Evolutionary conservation across 2,329 filamentous ascomycete genomes (phyloP).

Genomic region (Fusarium avenaceum): DNA sequence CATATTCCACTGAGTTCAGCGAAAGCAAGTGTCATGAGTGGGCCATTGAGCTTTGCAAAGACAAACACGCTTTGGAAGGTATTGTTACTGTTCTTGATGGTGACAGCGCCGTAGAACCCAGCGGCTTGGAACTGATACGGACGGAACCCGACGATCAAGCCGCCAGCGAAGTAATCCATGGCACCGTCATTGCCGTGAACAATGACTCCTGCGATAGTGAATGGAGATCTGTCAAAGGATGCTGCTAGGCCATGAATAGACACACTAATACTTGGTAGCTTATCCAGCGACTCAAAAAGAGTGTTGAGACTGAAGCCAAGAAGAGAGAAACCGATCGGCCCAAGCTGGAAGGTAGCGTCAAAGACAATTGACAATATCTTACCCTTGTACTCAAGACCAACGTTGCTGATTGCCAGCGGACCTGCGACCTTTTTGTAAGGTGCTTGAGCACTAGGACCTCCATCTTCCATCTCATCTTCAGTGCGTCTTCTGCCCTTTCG

Average conservation of each 20-base stretch:
- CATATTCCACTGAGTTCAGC: no score
- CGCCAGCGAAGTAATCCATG: conserved; percentile 55
- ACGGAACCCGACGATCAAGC: conserved; percentile 52
- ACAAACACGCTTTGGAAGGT: no score
- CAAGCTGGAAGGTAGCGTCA: conserved; percentile 7
- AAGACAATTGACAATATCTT: not conserved
- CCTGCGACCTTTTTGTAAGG: conserved; percentile 8
- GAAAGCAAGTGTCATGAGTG: no score
- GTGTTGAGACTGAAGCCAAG: conserved; percentile 3
- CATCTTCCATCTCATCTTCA: conserved; percentile 2
- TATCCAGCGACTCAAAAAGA: not conserved
- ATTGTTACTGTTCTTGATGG: no score
- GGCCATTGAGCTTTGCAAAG: no score
- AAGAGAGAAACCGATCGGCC: conserved; percentile 7
- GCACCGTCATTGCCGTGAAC: conserved; percentile 43
- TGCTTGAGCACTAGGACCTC: not conserved
- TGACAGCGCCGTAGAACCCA: conserved; percentile 45
- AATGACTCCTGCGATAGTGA: conserved; percentile 55
- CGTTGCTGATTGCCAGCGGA: conserved; percentile 1
- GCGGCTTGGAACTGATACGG: conserved; percentile 57
- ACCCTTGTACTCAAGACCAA: not conserved
- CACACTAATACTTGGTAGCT: conserved; percentile 10
- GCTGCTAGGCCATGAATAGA: conserved; percentile 52
- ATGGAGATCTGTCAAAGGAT: conserved; percentile 53
- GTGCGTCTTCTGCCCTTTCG: not conserved